Evolutionary conservation across 2,329 filamentous ascomycete genomes (phyloP), one percentile per base, ranked within the genome.

Genomic region (Kalaharituber pfeilii): DNA sequence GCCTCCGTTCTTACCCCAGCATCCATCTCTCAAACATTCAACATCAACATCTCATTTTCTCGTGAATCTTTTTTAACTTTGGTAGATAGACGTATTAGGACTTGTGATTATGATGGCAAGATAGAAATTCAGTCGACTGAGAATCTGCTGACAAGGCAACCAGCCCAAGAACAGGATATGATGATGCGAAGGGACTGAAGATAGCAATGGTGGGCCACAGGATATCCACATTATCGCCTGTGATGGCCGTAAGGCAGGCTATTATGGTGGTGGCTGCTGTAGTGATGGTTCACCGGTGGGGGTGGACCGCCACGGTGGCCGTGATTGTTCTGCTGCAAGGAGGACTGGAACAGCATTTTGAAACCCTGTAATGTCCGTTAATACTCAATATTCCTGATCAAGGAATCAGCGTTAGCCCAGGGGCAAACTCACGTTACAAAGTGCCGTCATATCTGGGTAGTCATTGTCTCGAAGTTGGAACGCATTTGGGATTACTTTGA

Each of bases 381-480:
- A 22, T 44, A 56, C 30, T 51, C 39, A 27, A 44, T 27, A 42
- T 18, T 24, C 26, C 47, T 18, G 8, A 26, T 6, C n/a, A 45
- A 13, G n/a, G 25, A 33, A 20, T 4, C 22, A 28, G 15, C 8
- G 13, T 1, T 18, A 29, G 27, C 28, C 24, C n/a, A 22, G 5
- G 22, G 27, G 33, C 15, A 29, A 47, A 53, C 60, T 56, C 59
- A 63, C 91, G 70, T 98, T 98, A 74, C 89, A 94, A 59, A 98
- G 73, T 50, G 87, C 86, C 62, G 83, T 78, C 84, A 96, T 94
- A 65, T 96, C 88, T 0, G 91, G 89, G 67, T 98, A 98, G 52
- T 82, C 78, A 62, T 84, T 84, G 62, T 84, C 84, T 70, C 87
- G 80, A 64, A 98, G 75, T 71, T 96, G 87, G 66, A 89, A 98